A percentile compares a stretch with the other conserved stretches of the same genome.
phyloP scores from a whole-genome alignment of 805 yeast genomes.

The Spencermartinsiella europaea region DNA sequence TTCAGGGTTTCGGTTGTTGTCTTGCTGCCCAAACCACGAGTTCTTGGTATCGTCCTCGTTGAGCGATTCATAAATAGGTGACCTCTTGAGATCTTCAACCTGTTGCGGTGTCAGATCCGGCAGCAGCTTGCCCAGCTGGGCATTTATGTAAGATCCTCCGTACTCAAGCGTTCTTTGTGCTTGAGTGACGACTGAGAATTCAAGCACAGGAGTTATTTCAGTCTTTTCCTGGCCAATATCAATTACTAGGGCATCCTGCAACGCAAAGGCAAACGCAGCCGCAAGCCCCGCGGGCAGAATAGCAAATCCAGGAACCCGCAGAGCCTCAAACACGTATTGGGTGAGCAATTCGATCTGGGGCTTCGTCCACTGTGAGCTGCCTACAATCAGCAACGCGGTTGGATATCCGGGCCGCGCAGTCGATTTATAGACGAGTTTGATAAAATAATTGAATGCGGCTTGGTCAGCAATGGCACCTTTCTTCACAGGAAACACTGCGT shows the following conservation, averaged over 20 bases:
- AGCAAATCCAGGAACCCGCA: conserved; percentile 69
- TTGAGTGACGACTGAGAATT: conserved; percentile 56
- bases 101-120: conserved; percentile 55
- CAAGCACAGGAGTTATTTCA: conserved; percentile 76
- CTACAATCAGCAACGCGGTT: conserved; percentile 65
- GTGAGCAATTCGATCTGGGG: conserved; percentile 62
- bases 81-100: conserved; percentile 68
- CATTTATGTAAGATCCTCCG: conserved; percentile 68
- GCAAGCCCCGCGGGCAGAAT: conserved; percentile 64
- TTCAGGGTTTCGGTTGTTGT: conserved; percentile 31
- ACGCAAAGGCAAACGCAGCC: conserved; percentile 60
- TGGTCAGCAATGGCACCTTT: conserved; percentile 61
- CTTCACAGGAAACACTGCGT: conserved; percentile 56
- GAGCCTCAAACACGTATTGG: conserved; percentile 66
- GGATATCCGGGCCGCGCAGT: conserved; percentile 34
- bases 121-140: conserved; percentile 44
- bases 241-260: conserved; percentile 64
- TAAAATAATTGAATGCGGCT: conserved; percentile 61
- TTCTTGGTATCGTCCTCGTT: conserved; percentile 55
- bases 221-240: conserved; percentile 75
- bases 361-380: conserved; percentile 67
- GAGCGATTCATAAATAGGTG: conserved; percentile 74
- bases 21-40: conserved; percentile 50
- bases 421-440: conserved; percentile 47
- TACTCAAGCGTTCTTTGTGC: conserved; percentile 43